phyloP scores from a whole-genome alignment of 768 basidiomycete genomes.

The Tricholoma sp. region DNA sequence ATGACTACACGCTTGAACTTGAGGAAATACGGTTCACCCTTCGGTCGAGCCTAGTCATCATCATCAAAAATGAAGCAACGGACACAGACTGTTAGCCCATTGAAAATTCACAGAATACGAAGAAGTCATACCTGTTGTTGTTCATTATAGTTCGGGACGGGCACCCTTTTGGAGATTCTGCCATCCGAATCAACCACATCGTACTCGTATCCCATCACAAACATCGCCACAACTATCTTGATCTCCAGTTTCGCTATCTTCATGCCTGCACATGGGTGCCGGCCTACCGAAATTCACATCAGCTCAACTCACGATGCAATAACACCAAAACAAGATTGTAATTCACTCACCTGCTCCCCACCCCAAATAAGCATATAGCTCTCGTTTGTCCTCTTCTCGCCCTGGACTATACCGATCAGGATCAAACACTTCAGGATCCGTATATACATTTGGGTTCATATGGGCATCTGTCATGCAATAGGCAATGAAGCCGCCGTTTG shows the following conservation, averaged over 20 bases:
- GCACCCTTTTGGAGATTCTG: conserved; percentile 9
- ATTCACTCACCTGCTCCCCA: conserved; percentile 31
- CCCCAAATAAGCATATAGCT: conserved; percentile 25
- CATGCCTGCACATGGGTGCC: conserved; percentile 19
- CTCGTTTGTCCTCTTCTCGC: conserved; percentile 29
- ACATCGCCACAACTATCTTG: conserved; percentile 28
- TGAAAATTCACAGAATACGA: neutral
- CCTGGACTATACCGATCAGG: conserved; percentile 24
- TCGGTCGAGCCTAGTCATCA: conserved; percentile 17
- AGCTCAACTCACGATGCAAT: neutral
- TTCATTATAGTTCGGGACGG: neutral
- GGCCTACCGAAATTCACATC: neutral
- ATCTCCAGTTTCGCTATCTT: conserved; percentile 32
- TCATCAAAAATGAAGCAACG: neutral
- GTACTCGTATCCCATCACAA: conserved; percentile 27
- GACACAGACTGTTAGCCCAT: neutral
- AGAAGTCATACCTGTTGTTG: neutral
- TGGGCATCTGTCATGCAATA: conserved; percentile 26
- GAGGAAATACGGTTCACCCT: conserved; percentile 19
- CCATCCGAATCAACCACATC: conserved; percentile 25
- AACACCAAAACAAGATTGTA: neutral
- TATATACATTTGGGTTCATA: conserved; percentile 27
- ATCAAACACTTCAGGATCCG: conserved; percentile 28
- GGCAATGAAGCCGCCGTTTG: conserved; percentile 24
- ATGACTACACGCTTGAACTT: conserved; percentile 19